phyloP scores from a whole-genome alignment of 148 eudicot genomes.

The Vaccinium macrocarpon region DNA sequence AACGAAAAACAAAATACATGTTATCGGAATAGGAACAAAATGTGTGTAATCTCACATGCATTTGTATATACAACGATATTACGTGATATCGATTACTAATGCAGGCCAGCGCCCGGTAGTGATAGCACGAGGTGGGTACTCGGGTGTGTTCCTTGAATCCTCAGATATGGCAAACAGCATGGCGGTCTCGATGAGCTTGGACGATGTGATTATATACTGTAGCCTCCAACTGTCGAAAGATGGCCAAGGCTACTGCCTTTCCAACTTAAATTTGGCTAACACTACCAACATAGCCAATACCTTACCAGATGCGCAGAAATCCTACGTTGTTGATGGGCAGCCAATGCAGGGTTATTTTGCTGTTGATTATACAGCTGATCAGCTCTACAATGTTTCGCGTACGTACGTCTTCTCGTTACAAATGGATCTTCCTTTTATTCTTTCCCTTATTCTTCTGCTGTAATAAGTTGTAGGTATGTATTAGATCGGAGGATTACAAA shows the following conservation, averaged over 20 bases:
- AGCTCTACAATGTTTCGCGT: constrained; percentile 44
- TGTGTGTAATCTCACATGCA: too few relatives aligned
- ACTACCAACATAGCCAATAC: constrained; percentile 36
- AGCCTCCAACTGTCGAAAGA: constrained; percentile 73
- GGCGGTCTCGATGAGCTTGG: constrained; percentile 36
- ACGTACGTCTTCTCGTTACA: constrained; percentile 34
- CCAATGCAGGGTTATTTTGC: constrained; percentile 60
- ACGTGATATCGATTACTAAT: neutral
- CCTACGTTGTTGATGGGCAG: constrained; percentile 61
- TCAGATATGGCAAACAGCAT: constrained; percentile 38
- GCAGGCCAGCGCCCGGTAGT: constrained; percentile 52
- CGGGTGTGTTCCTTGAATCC: constrained; percentile 80
- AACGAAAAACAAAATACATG: too few relatives aligned
- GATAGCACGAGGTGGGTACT: constrained; percentile 79
- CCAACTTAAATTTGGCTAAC: constrained; percentile 51
- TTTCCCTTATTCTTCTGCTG: too few relatives aligned
- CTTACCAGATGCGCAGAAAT: constrained; percentile 42
- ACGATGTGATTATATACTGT: constrained; percentile 45
- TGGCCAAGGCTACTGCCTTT: constrained; percentile 49
- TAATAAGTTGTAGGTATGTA: neutral
- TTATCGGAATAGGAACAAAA: too few relatives aligned
- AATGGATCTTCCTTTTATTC: neutral
- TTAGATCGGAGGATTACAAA: neutral
- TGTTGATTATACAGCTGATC: constrained; percentile 45
- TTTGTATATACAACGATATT: too few relatives aligned